Evolutionary conservation across 1,284 basidiomycete genomes (phyloP).

Genomic region (Pholiota adiposa): DNA sequence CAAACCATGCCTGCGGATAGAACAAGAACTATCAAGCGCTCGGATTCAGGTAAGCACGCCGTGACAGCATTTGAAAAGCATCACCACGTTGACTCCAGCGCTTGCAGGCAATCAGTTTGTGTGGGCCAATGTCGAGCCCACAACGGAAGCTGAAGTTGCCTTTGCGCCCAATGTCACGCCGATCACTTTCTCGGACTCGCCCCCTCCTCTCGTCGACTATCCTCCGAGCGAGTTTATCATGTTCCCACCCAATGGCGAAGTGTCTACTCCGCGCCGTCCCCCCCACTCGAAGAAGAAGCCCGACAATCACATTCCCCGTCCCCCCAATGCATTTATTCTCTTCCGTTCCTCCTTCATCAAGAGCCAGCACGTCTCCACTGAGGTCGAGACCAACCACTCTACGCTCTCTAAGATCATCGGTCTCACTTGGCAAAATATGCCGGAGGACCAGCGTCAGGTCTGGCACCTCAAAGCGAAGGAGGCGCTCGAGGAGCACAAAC

Average conservation of each 20-base stretch:
- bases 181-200: constrained; percentile 58
- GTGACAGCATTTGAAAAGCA: constrained; percentile 17
- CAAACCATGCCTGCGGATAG: constrained; percentile 58
- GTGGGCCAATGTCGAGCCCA: constrained; percentile 55
- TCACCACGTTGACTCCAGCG: constrained; percentile 24
- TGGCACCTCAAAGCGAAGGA: constrained; percentile 74
- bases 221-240: constrained; percentile 38
- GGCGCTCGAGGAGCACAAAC: constrained; percentile 71
- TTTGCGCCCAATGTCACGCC: constrained; percentile 66
- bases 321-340: constrained; percentile 89
- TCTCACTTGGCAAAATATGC: constrained; percentile 71
- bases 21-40: constrained; percentile 49
- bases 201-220: constrained; percentile 47
- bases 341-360: constrained; percentile 86
- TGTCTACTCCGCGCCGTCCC: constrained; percentile 33
- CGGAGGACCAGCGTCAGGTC: constrained; percentile 65
- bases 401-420: constrained; percentile 70
- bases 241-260: constrained; percentile 44
- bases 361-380: constrained; percentile 68
- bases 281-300: constrained; percentile 69
- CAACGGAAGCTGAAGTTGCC: constrained; percentile 42
- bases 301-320: constrained; percentile 83
- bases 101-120: constrained; percentile 51
- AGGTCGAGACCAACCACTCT: constrained; percentile 76
- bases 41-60: constrained; percentile 42